Percentiles rank a stretch among this genome's conserved stretches.
phyloP scores from a whole-genome alignment of 2,329 filamentous ascomycete species.

The Arthrobotrys pseudoclavata region DNA sequence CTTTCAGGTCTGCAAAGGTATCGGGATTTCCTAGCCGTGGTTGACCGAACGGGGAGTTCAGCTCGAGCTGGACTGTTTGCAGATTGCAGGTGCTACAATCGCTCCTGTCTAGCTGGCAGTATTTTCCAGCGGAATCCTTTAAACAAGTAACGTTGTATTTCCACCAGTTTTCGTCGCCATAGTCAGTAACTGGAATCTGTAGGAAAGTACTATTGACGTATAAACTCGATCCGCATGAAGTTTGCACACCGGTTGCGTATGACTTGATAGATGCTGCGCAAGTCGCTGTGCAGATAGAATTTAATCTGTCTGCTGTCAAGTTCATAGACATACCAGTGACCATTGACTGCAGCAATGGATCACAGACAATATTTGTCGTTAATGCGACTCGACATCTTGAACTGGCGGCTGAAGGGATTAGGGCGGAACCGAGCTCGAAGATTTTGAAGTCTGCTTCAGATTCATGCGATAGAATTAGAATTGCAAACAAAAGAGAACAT shows the following conservation, averaged over 20 bases:
- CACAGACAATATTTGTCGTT: constrained; percentile 22
- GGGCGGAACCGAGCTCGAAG: constrained; percentile 23
- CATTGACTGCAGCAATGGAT: constrained; percentile 14
- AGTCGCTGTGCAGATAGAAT: constrained; percentile 14
- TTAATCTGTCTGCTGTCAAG: neutral
- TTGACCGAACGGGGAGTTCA: constrained; percentile 25
- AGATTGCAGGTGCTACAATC: constrained; percentile 15
- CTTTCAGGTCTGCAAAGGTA: constrained; percentile 25
- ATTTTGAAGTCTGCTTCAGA: constrained; percentile 23
- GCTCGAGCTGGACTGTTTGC: constrained; percentile 7
- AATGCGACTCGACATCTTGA: constrained; percentile 30
- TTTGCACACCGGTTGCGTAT: constrained; percentile 20
- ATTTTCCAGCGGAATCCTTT: constrained; percentile 10
- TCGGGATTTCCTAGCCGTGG: constrained; percentile 13
- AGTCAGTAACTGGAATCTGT: neutral
- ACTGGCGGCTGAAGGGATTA: constrained; percentile 14
- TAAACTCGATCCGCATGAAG: neutral
- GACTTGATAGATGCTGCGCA: constrained; percentile 28
- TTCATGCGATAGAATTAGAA: neutral
- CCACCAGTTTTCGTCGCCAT: constrained; percentile 32
- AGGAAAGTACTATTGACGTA: constrained; percentile 15
- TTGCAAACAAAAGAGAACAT: neutral
- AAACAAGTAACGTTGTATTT: constrained; percentile 27
- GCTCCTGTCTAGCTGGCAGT: constrained; percentile 14
- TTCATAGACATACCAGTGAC: constrained; percentile 18